Evolutionary conservation across 2,329 filamentous ascomycete species (phyloP).

Genomic region (Ophiostoma fasciatum): DNA sequence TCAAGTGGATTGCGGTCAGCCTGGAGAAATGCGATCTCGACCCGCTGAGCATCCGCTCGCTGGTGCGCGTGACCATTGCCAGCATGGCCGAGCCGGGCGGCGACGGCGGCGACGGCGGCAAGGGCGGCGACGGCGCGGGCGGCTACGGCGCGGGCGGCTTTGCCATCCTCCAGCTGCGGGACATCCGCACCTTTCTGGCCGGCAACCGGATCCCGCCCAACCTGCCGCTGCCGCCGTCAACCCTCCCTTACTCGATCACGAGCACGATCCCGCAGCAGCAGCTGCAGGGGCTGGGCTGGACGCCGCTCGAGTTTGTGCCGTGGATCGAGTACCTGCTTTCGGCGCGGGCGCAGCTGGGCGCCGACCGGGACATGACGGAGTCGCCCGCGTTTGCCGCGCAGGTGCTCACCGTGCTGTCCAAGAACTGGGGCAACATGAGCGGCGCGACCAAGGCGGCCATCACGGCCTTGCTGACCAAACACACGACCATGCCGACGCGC

Average conservation of each 20-base stretch:
- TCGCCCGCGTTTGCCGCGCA: constrained; percentile 61
- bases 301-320: constrained; percentile 65
- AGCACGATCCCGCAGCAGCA: constrained; percentile 51
- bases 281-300: constrained; percentile 73
- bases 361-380: constrained; percentile 55
- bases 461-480: constrained; percentile 45
- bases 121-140: constrained; percentile 34
- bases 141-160: neutral
- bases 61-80: constrained; percentile 71
- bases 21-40: constrained; percentile 61
- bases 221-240: constrained; percentile 64
- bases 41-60: constrained; percentile 43
- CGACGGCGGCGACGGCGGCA: constrained; percentile 39
- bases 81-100: constrained; percentile 36
- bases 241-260: constrained; percentile 75
- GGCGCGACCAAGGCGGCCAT: constrained; percentile 50
- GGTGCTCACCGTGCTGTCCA: constrained; percentile 68
- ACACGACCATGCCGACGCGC: constrained; percentile 78
- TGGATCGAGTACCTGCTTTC: constrained; percentile 78
- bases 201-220: constrained; percentile 67
- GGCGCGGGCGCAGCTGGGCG: constrained; percentile 41
- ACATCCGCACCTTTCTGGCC: constrained; percentile 61
- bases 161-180: constrained; percentile 61
- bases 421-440: constrained; percentile 75
- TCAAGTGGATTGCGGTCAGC: constrained; percentile 69